Conservation (phyloP, 2,329 filamentous ascomycete species). For the Venturia aucupariae region DNA sequence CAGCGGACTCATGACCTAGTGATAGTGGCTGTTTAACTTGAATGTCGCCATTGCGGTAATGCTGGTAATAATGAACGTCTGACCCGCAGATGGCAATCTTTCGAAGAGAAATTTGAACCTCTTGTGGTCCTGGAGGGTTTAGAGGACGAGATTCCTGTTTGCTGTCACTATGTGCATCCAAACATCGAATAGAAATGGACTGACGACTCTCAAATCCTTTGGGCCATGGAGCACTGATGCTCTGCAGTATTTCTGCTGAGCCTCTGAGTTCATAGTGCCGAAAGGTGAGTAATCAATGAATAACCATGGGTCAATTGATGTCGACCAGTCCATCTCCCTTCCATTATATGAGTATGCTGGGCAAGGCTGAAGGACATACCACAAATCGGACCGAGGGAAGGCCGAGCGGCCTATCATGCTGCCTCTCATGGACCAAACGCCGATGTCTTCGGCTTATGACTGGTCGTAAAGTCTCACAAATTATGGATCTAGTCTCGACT, state of each 20-base stretch:
- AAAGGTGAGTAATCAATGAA: neutral
- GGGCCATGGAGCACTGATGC: conserved; percentile 50
- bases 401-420: neutral
- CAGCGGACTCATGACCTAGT: conserved; percentile 69
- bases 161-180: conserved; percentile 37
- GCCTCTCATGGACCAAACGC: neutral
- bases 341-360: neutral
- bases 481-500: conserved; percentile 19
- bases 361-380: neutral
- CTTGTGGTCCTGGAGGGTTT: conserved; percentile 37
- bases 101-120: conserved; percentile 57
- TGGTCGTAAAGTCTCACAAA: conserved; percentile 21
- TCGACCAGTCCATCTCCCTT: neutral
- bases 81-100: conserved; percentile 61
- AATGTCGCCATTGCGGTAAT: conserved; percentile 81
- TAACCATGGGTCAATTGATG: neutral
- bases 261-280: neutral
- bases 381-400: neutral
- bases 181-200: conserved; percentile 16
- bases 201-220: conserved; percentile 46
- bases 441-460: neutral
- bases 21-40: conserved; percentile 74
- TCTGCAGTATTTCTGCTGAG: neutral
- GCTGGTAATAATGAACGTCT: conserved; percentile 75
- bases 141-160: conserved; percentile 29